Evolutionary conservation across 2,329 filamentous ascomycete genomes (phyloP).

Genomic region (Aureobasidium leucospermi): DNA sequence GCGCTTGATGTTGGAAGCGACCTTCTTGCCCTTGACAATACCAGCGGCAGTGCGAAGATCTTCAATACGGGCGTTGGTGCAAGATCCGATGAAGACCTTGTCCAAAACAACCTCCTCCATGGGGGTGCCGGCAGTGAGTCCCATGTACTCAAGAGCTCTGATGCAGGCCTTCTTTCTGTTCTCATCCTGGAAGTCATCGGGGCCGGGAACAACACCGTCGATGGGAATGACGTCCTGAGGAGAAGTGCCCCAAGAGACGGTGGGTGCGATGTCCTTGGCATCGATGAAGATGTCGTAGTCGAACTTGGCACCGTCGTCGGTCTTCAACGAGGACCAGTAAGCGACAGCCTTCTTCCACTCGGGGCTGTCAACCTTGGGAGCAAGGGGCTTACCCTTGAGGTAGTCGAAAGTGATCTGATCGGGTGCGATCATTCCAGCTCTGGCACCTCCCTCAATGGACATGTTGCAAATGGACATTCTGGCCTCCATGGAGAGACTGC

Average conservation of each 20-base stretch:
- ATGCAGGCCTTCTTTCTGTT: conserved; percentile 72
- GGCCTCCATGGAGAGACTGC: conserved; percentile 81
- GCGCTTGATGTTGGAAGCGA: conserved; percentile 81
- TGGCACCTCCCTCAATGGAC: conserved; percentile 92
- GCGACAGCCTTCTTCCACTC: conserved; percentile 84
- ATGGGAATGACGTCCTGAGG: conserved; percentile 96
- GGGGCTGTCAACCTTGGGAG: conserved; percentile 72
- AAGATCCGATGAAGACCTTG: conserved; percentile 97
- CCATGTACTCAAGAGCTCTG: conserved; percentile 93
- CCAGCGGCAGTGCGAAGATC: conserved; percentile 82
- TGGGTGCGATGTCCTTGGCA: conserved; percentile 86
- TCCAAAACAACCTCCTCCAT: conserved; percentile 91
- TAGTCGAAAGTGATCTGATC: conserved; percentile 94
- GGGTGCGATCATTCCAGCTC: conserved; percentile 94
- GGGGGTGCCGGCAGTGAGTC: conserved; percentile 71
- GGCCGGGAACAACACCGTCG: conserved; percentile 80
- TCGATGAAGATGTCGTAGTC: conserved; percentile 86
- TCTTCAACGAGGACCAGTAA: conserved; percentile 82
- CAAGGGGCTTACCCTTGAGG: conserved; percentile 82
- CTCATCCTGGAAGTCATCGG: conserved; percentile 75
- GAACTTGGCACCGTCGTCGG: conserved; percentile 81
- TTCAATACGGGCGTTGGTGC: conserved; percentile 95
- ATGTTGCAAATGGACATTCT: conserved; percentile 99
- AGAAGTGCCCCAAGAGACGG: conserved; percentile 93
- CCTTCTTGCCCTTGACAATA: conserved; percentile 78